phyloP scores from a whole-genome alignment of 768 basidiomycete genomes.

The Tylopilus balloui region DNA sequence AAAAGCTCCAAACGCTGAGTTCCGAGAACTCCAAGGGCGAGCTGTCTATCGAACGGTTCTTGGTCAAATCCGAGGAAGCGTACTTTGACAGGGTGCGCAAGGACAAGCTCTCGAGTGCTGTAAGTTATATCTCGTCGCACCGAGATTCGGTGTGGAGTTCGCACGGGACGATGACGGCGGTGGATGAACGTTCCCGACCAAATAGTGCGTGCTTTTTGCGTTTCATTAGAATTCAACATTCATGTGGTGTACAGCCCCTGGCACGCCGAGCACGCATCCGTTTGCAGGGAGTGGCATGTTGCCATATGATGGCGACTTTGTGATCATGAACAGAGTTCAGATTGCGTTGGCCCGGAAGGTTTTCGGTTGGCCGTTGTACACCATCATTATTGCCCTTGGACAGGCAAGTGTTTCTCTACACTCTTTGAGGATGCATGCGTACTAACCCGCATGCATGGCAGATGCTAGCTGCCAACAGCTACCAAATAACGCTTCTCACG shows the following conservation, averaged over 20 bases:
- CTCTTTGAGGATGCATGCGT: neutral
- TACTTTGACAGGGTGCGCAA: constrained; percentile 90
- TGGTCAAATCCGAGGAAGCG: constrained; percentile 86
- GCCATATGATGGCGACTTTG: constrained; percentile 53
- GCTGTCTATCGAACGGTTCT: constrained; percentile 86
- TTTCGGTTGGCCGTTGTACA: constrained; percentile 87
- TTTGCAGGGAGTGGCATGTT: constrained; percentile 45
- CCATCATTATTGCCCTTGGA: constrained; percentile 81
- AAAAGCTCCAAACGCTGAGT: constrained; percentile 71
- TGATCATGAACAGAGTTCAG: constrained; percentile 80
- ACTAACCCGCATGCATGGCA: constrained; percentile 26
- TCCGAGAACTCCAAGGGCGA: constrained; percentile 89
- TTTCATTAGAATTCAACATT: constrained; percentile 16
- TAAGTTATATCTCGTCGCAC: constrained; percentile 71
- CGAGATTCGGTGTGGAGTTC: constrained; percentile 83
- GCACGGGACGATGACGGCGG: constrained; percentile 35
- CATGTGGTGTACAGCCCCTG: constrained; percentile 25
- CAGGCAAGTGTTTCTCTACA: constrained; percentile 45
- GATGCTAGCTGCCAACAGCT: constrained; percentile 89
- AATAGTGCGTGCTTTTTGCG: constrained; percentile 49
- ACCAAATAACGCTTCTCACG: constrained; percentile 88
- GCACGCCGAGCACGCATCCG: constrained; percentile 48
- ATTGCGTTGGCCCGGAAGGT: constrained; percentile 78
- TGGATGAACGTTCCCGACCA: constrained; percentile 67
- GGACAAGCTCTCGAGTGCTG: constrained; percentile 81